Percentiles rank a stretch among this genome's conserved stretches.
Conservation (phyloP, 805 yeast genomes). For the Scheffersomyces coipomensis region DNA sequence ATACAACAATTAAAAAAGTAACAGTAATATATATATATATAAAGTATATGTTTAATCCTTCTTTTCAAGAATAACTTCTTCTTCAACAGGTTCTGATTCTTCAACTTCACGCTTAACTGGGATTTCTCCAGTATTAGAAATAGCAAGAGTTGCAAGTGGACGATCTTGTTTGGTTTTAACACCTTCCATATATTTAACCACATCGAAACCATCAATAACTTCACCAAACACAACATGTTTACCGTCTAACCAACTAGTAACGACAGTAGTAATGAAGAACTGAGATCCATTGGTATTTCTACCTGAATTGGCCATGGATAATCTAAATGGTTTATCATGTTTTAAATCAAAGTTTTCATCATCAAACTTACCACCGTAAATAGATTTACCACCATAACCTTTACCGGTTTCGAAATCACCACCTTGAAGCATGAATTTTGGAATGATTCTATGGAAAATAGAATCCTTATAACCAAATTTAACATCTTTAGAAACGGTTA, state of each 20-base stretch:
- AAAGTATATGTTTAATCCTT: too few species aligned
- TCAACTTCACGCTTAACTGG: constrained; percentile 23
- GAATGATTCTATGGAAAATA: constrained; percentile 48
- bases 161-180: constrained; percentile 68
- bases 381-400: constrained; percentile 47
- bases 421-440: constrained; percentile 49
- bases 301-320: constrained; percentile 97
- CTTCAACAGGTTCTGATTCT: constrained; percentile 4
- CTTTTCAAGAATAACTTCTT: neutral
- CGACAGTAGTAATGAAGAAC: constrained; percentile 91
- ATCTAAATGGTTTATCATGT: constrained; percentile 79
- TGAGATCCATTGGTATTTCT: constrained; percentile 98
- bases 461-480: constrained; percentile 45
- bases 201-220: constrained; percentile 85
- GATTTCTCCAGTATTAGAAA: constrained; percentile 70
- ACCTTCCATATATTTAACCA: constrained; percentile 68
- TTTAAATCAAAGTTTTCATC: constrained; percentile 75
- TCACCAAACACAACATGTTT: constrained; percentile 95
- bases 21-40: neutral
- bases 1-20: neutral
- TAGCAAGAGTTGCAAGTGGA: constrained; percentile 64
- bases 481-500: constrained; percentile 56
- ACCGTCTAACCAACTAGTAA: constrained; percentile 88
- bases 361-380: constrained; percentile 69
- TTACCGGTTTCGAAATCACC: constrained; percentile 49